These are phyloP conservation scores for Coemansia erecta DNA, from an alignment of 192 early-diverging fungal species.

Conservation along the genomic window DNA sequence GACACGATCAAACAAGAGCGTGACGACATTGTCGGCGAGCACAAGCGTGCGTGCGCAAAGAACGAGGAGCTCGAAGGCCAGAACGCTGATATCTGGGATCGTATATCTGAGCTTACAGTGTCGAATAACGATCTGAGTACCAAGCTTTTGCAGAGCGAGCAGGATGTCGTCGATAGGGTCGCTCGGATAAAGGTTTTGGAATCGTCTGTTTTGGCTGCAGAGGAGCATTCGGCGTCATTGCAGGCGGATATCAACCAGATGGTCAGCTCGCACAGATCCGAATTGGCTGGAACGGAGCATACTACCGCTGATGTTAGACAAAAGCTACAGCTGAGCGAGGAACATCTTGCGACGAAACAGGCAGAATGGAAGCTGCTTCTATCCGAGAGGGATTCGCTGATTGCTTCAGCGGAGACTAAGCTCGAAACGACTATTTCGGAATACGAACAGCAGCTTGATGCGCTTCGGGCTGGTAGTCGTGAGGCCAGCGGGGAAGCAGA, in stretches of 20 bases:
- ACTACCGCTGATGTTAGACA: too few species aligned
- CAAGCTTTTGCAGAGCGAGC: slow-evolving; percentile 3
- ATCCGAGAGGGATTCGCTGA: neutral
- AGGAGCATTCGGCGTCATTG: neutral
- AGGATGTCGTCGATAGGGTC: neutral
- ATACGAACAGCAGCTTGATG: neutral
- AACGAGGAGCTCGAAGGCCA: slow-evolving; percentile 28
- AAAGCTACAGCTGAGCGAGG: slow-evolving; percentile 1
- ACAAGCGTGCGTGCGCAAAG: slow-evolving; percentile 1
- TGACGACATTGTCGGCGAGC: slow-evolving; percentile 1
- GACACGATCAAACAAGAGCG: slow-evolving; percentile 11
- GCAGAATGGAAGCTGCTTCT: neutral
- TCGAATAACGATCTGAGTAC: slow-evolving; percentile 17
- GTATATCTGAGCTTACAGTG: slow-evolving; percentile 32
- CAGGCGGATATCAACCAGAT: neutral
- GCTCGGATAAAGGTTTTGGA: slow-evolving; percentile 10
- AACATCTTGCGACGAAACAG: neutral
- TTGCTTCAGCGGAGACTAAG: neutral
- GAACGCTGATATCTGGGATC: slow-evolving; percentile 39
- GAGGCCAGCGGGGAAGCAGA: slow-evolving; percentile 1
- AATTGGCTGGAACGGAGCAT: too few species aligned
- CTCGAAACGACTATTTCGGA: neutral
- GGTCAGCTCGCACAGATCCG: too few species aligned
- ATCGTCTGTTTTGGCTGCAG: neutral
- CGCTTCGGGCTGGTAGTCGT: neutral